Evolutionary conservation across 768 basidiomycete genomes (phyloP).

Genomic region (Pholiota microspora): DNA sequence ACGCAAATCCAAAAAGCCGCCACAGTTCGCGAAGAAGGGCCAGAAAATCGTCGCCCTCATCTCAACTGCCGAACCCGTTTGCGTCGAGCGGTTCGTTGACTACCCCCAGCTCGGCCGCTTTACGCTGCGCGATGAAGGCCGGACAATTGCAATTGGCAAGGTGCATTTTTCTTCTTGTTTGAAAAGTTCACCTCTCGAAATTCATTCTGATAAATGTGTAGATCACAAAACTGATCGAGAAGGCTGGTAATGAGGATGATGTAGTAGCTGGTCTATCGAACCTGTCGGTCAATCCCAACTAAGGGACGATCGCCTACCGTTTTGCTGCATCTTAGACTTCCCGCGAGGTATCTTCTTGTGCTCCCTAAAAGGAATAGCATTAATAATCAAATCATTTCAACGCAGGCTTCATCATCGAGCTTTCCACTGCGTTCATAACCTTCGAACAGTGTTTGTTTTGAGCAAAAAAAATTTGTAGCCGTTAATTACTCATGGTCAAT

Average conservation of each 20-base stretch:
- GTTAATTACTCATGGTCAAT: too few relatives aligned
- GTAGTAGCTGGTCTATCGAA: conserved; percentile 52
- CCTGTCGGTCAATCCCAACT: conserved; percentile 17
- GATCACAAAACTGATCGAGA: conserved; percentile 72
- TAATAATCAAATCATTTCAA: too few relatives aligned
- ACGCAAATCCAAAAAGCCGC: conserved; percentile 94
- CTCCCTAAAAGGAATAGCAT: too few relatives aligned
- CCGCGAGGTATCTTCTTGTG: too few relatives aligned
- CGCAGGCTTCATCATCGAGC: too few relatives aligned
- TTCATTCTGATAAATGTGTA: conserved; percentile 30
- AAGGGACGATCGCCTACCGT: too few relatives aligned
- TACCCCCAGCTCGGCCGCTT: conserved; percentile 96
- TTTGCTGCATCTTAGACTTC: too few relatives aligned
- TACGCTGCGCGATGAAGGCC: conserved; percentile 96
- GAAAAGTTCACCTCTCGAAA: too few relatives aligned
- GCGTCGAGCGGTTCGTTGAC: conserved; percentile 85
- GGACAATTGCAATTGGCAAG: conserved; percentile 93
- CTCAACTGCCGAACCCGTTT: conserved; percentile 77
- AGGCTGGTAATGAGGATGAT: conserved; percentile 48
- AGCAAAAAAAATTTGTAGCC: too few relatives aligned
- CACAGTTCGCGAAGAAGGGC: conserved; percentile 95
- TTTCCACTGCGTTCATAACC: too few relatives aligned
- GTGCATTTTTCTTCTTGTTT: conserved; percentile 29
- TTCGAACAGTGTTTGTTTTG: too few relatives aligned
- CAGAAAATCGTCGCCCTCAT: conserved; percentile 93